Percentiles rank a stretch among this genome's conserved stretches.
Evolutionary conservation across 169 alveolate species (phyloP).

Genomic region (Babesia caballi): DNA sequence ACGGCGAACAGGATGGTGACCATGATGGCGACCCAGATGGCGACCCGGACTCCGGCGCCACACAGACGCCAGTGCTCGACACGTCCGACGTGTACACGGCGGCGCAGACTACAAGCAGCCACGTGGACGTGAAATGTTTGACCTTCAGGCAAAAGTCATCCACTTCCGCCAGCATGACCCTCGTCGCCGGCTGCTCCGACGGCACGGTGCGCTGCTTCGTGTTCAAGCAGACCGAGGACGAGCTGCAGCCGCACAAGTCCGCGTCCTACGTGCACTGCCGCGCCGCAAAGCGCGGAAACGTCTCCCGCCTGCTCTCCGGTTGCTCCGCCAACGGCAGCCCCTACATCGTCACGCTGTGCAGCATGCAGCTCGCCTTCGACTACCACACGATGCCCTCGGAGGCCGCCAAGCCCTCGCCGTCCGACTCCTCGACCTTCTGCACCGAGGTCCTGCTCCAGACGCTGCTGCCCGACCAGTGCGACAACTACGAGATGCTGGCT

Average conservation of each 20-base stretch:
- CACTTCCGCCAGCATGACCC: slow-evolving; percentile 11
- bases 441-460: slow-evolving; percentile 38
- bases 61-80: neutral
- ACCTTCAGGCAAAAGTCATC: slow-evolving; percentile 22
- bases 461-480: slow-evolving; percentile 40
- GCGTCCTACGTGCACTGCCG: slow-evolving; percentile 46
- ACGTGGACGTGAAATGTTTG: slow-evolving; percentile 11
- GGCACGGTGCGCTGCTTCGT: slow-evolving; percentile 47
- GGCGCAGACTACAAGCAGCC: neutral
- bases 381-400: neutral
- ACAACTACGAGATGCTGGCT: slow-evolving; percentile 12
- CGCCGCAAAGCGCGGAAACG: slow-evolving; percentile 23
- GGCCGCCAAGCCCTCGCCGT: neutral
- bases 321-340: slow-evolving; percentile 20
- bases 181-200: slow-evolving; percentile 53
- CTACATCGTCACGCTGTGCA: slow-evolving; percentile 37
- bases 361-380: slow-evolving; percentile 19
- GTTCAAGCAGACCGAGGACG: neutral
- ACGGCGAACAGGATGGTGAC: neutral
- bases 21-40: neutral
- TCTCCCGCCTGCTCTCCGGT: slow-evolving; percentile 4
- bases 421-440: slow-evolving; percentile 25
- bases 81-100: neutral
- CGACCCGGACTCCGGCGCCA: neutral
- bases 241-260: slow-evolving; percentile 8